A percentile compares a stretch with the other conserved stretches of the same genome.
These are phyloP conservation scores for Coniophora puteana DNA, from an alignment of 1,284 basidiomycete species.

Conservation along the genomic window DNA sequence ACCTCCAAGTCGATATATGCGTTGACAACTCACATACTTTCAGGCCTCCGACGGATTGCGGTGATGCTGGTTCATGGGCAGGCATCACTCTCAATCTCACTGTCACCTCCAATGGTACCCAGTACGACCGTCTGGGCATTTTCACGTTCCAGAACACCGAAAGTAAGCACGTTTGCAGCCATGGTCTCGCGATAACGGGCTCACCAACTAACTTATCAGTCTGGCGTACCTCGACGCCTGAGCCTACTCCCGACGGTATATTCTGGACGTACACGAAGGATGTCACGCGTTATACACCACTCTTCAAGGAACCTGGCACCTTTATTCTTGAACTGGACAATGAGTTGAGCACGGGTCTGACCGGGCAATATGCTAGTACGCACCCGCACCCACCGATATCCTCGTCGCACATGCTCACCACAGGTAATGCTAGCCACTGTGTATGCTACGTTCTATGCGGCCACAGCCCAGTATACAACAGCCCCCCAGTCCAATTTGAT, in stretches of 20 bases:
- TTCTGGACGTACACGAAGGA: slow-evolving; percentile 80
- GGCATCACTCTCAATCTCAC: slow-evolving; percentile 72
- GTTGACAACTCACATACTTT: slow-evolving; percentile 4
- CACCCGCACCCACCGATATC: slow-evolving; percentile 9
- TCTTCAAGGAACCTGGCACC: slow-evolving; percentile 62
- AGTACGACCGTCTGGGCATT: slow-evolving; percentile 70
- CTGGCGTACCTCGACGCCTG: slow-evolving; percentile 78
- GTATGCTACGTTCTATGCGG: slow-evolving; percentile 66
- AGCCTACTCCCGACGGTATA: slow-evolving; percentile 67
- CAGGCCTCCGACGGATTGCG: slow-evolving; percentile 72
- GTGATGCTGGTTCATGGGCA: slow-evolving; percentile 69
- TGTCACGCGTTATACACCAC: slow-evolving; percentile 65
- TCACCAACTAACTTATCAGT: slow-evolving; percentile 34
- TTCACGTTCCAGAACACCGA: slow-evolving; percentile 76
- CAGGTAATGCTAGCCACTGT: slow-evolving; percentile 46
- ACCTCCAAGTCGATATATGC: too few species aligned
- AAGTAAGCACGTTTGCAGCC: slow-evolving; percentile 39
- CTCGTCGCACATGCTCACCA: background rate
- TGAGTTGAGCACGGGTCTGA: slow-evolving; percentile 49
- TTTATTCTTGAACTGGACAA: slow-evolving; percentile 76
- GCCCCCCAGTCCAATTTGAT: slow-evolving; percentile 61
- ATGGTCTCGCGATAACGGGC: background rate
- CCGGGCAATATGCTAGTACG: slow-evolving; percentile 68
- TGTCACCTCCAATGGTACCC: slow-evolving; percentile 75
- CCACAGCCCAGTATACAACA: slow-evolving; percentile 50